Base-by-base conservation (phyloP, 306 rosid genomes). In the Ochetophila trinervis region DNA sequence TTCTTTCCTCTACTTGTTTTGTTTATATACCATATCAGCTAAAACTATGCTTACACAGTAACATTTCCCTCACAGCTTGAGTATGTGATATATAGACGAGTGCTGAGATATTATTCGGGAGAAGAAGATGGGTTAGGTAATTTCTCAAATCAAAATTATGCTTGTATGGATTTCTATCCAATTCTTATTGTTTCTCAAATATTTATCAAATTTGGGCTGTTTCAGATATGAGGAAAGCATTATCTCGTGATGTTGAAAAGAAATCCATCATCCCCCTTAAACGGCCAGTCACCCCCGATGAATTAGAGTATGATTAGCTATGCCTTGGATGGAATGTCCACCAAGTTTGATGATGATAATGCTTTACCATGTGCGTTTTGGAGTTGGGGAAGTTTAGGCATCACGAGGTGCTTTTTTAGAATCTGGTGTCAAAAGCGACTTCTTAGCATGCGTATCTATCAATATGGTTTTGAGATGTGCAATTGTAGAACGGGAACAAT, bases 41-140 rank as follows among this genome's bases (percentile, higher is more conserved):
- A 16, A 17, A 5, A 15, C 4, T 6, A 50, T 10, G 72, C 72
- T 55, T 24, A 56, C 55, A 42, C 20, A 23, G 21, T 65, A 45
- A 72, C 48, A 36, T 7, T 44, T 22, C 57, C 57, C 68, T 57
- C 78, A 60, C 83, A 94, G 99, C 99, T 94, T 66, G 96, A 80
- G 35, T 94, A 94, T 67, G 91, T 90, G 73, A 88, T 94, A n/a
- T 94, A 94, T 80, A 84, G 99, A 72, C 88, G 97, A 53, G 96
- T 94, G 62, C 87, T 90, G 13, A 89, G 88, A 13, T 94, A 94
- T 70, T 94, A 94, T 83, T 94, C 99, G 1, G 97, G 97, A 65
- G 99, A 94, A 76, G 97, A 90, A 83, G 97, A 94, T 76, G 99
- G 96, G 65, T 76, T 94, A 77, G 99, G 99, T 90, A 80, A 73